Percentiles rank a stretch among this genome's conserved stretches.
Evolutionary conservation across 768 basidiomycete species (phyloP).

Genomic region (Lentinus brumalis): DNA sequence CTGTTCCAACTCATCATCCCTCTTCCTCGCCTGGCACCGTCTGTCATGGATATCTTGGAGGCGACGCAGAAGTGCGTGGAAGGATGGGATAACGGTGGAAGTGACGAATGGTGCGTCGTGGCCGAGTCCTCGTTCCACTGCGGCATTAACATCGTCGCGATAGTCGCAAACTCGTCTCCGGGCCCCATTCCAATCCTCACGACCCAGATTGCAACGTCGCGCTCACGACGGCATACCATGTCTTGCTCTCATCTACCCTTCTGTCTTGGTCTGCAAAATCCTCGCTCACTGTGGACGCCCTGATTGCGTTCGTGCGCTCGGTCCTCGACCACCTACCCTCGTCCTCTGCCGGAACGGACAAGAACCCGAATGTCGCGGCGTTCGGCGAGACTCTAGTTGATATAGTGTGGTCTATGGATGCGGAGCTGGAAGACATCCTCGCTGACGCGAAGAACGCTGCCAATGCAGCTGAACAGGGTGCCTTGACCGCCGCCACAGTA

Average conservation of each 20-base stretch:
- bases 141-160: conserved; percentile 12
- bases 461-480: conserved; percentile 23
- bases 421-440: conserved; percentile 71
- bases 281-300: conserved; percentile 47
- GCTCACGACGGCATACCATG: conserved; percentile 69
- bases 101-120: conserved; percentile 58
- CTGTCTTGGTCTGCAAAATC: conserved; percentile 54
- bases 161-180: conserved; percentile 64
- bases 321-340: conserved; percentile 68
- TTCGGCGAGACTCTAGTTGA: conserved; percentile 79
- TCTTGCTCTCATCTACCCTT: conserved; percentile 62
- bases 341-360: conserved; percentile 36
- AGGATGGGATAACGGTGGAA: conserved; percentile 61
- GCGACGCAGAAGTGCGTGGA: conserved; percentile 51
- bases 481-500: conserved; percentile 15
- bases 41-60: conserved; percentile 60
- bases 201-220: conserved; percentile 55
- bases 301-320: conserved; percentile 66
- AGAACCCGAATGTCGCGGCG: conserved; percentile 42
- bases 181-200: conserved; percentile 60
- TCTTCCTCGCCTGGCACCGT: conserved; percentile 3
- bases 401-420: conserved; percentile 80
- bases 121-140: conserved; percentile 13
- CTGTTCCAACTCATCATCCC: not conserved
- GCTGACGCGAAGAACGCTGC: conserved; percentile 50